These are phyloP conservation scores for Chlamydomonas schloesseri DNA, from an alignment of 139 green algal species.

Conservation along the genomic window DNA sequence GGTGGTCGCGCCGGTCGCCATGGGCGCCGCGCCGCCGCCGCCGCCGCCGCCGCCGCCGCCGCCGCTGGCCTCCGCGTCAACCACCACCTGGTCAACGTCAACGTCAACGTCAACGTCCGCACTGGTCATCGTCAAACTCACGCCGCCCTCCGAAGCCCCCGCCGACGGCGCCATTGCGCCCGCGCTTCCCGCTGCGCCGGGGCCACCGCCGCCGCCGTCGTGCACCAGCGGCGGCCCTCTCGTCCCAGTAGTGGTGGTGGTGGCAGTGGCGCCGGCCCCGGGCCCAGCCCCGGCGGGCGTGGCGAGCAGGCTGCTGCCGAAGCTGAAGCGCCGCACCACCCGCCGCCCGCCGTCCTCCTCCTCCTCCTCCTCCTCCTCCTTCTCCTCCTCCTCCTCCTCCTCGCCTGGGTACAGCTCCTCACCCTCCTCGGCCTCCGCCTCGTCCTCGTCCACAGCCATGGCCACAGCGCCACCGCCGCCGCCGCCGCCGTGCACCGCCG, in stretches of 20 bases:
- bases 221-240: no score
- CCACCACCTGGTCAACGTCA: no score
- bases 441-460: not conserved
- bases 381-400: not conserved
- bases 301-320: conserved; percentile 19
- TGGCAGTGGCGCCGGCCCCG: not conserved
- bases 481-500: not conserved
- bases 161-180: not conserved
- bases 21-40: not conserved
- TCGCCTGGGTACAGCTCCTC: not conserved
- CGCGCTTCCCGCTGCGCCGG: not conserved
- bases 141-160: not conserved
- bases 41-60: not conserved
- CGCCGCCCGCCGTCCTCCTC: not conserved
- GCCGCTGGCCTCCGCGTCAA: not conserved
- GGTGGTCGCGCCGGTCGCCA: not conserved
- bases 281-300: not conserved
- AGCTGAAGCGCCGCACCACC: conserved; percentile 24
- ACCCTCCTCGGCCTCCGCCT: not conserved
- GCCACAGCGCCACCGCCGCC: not conserved
- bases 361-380: not conserved
- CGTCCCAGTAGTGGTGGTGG: no score
- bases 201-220: not conserved
- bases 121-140: no score
- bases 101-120: no score